These are phyloP conservation scores for Nemania sp. DNA, from an alignment of 2,329 filamentous ascomycete species.

Conservation along the genomic window DNA sequence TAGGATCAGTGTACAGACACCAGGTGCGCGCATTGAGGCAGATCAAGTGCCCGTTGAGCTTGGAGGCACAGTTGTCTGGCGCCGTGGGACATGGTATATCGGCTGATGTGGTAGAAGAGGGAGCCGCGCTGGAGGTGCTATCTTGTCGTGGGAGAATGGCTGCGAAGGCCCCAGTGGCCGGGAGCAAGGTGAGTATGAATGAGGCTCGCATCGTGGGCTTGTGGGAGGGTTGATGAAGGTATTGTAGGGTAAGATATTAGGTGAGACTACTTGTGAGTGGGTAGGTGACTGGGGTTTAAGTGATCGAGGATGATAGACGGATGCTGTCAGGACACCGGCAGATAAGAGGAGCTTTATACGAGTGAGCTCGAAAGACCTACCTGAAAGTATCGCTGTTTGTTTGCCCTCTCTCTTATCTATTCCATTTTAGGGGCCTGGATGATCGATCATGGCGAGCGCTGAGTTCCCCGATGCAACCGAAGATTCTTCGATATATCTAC, in stretches of 20 bases:
- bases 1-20: constrained; percentile 38
- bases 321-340: constrained; percentile 5
- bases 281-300: background rate
- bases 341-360: constrained; percentile 21
- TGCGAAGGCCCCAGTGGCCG: constrained; percentile 26
- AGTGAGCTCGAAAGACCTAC: background rate
- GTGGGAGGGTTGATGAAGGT: constrained; percentile 1
- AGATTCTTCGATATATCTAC: background rate
- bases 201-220: constrained; percentile 33
- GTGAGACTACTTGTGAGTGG: background rate
- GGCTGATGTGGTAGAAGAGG: constrained; percentile 24
- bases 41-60: constrained; percentile 32
- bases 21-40: constrained; percentile 40
- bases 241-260: background rate
- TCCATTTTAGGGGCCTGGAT: background rate
- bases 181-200: constrained; percentile 34
- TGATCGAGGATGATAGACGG: constrained; percentile 4
- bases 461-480: constrained; percentile 3
- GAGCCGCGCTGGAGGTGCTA: background rate
- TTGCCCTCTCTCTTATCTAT: constrained; percentile 10
- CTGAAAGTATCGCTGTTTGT: background rate
- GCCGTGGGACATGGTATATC: constrained; percentile 36
- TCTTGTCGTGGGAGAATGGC: constrained; percentile 30
- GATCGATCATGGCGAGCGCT: background rate
- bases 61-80: constrained; percentile 33